Evolutionary conservation across 495 filamentous ascomycete species (phyloP).

Genomic region (Aspergillus nidulans): DNA sequence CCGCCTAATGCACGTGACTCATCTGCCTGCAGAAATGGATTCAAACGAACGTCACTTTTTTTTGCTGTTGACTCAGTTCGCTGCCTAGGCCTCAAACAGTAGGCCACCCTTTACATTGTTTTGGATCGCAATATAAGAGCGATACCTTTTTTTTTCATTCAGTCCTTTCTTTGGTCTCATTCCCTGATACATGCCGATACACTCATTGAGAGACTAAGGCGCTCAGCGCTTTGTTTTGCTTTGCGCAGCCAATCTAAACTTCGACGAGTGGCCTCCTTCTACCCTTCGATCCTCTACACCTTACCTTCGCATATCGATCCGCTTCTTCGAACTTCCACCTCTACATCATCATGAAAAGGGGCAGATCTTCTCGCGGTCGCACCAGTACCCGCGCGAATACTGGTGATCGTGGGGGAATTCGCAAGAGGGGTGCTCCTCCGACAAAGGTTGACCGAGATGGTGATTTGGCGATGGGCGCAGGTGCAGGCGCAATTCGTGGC

Average conservation of each 20-base stretch:
- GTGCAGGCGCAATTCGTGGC: slow-evolving; percentile 30
- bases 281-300: neutral
- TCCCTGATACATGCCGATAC: slow-evolving; percentile 22
- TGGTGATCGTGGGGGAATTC: slow-evolving; percentile 60
- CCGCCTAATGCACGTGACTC: slow-evolving; percentile 21
- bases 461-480: slow-evolving; percentile 72
- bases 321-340: slow-evolving; percentile 6
- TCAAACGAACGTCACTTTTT: slow-evolving; percentile 32
- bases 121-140: neutral
- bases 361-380: slow-evolving; percentile 30
- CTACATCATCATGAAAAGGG: slow-evolving; percentile 30
- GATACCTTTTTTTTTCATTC: neutral
- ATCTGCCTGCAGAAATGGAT: slow-evolving; percentile 21
- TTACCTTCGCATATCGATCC: slow-evolving; percentile 1
- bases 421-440: slow-evolving; percentile 53
- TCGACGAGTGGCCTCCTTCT: neutral
- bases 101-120: neutral
- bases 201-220: slow-evolving; percentile 21
- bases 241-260: neutral
- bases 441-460: slow-evolving; percentile 70
- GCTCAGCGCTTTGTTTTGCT: slow-evolving; percentile 24
- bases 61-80: slow-evolving; percentile 7
- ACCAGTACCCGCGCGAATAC: slow-evolving; percentile 6
- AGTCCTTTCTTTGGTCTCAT: neutral
- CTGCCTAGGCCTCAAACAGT: neutral